phyloP scores from a whole-genome alignment of 2,329 filamentous ascomycete genomes.

The Aspergillus caelatus region DNA sequence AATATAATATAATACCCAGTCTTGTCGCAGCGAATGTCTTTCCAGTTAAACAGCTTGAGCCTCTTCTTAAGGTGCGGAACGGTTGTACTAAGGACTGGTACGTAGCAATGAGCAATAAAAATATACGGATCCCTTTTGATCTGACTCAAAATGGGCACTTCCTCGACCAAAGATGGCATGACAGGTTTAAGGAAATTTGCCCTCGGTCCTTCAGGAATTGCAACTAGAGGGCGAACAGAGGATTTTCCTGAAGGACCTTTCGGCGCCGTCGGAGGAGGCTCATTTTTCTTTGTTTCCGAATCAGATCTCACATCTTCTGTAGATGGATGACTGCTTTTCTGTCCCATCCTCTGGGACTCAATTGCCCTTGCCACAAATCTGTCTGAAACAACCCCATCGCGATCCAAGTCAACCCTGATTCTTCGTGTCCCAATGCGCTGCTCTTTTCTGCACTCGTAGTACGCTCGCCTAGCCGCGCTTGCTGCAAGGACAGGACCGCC shows the following conservation, averaged over 20 bases:
- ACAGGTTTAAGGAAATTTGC: slow-evolving; percentile 34
- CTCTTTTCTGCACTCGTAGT: slow-evolving; percentile 72
- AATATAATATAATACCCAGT: slow-evolving; percentile 94
- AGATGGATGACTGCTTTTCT: slow-evolving; percentile 32
- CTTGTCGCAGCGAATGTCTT: slow-evolving; percentile 79
- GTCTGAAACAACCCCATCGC: slow-evolving; percentile 80
- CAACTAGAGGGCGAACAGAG: slow-evolving; percentile 36
- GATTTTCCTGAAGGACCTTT: slow-evolving; percentile 73
- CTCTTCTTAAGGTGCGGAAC: slow-evolving; percentile 88
- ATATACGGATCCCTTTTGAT: slow-evolving; percentile 84
- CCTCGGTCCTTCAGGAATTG: slow-evolving; percentile 44
- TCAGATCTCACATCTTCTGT: slow-evolving; percentile 36
- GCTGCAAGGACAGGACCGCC: slow-evolving; percentile 65
- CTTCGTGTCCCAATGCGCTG: slow-evolving; percentile 76
- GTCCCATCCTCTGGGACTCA: slow-evolving; percentile 64
- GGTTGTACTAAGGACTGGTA: slow-evolving; percentile 83
- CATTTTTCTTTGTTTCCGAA: slow-evolving; percentile 52
- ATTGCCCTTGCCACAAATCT: slow-evolving; percentile 76
- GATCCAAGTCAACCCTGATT: slow-evolving; percentile 84
- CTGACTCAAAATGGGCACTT: slow-evolving; percentile 66
- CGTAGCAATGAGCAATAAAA: slow-evolving; percentile 82
- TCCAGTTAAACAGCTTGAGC: slow-evolving; percentile 78
- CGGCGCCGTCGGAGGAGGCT: slow-evolving; percentile 80
- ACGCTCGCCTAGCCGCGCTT: slow-evolving; percentile 77
- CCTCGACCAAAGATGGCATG: slow-evolving; percentile 61